Evolutionary conservation across 164 flowering plant species (phyloP).

Genomic region (Umbellularia californica): DNA sequence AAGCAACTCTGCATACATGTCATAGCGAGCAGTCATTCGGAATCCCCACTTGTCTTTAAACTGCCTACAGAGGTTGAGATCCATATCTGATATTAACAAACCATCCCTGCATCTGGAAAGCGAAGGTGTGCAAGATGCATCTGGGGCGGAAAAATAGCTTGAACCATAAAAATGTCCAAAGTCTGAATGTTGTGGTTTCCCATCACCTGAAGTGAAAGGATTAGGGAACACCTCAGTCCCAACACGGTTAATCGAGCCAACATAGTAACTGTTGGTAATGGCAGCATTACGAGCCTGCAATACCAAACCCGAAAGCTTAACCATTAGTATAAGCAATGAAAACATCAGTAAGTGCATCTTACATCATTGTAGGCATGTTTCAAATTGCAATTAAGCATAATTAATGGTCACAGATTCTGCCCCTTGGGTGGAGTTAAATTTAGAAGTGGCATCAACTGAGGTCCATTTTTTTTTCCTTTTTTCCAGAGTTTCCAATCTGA

Average conservation of each 20-base stretch:
- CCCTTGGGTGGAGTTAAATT: neutral
- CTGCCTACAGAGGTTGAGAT: conserved; percentile 93
- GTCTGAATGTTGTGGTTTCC: conserved; percentile 84
- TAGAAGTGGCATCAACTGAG: neutral
- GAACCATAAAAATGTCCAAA: conserved; percentile 98
- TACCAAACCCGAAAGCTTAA: neutral
- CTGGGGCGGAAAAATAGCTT: conserved; percentile 89
- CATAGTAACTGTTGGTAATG: conserved; percentile 87
- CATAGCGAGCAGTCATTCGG: conserved; percentile 93
- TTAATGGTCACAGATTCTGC: neutral
- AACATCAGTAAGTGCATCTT: neutral
- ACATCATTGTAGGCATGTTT: neutral
- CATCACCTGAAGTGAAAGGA: conserved; percentile 96
- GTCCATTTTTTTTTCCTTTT: neutral
- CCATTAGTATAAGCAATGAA: neutral
- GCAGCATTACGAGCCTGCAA: conserved; percentile 95
- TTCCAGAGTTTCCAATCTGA: neutral
- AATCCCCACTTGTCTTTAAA: conserved; percentile 97
- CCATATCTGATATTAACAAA: conserved; percentile 82
- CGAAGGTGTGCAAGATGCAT: conserved; percentile 91
- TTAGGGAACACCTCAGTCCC: conserved; percentile 91
- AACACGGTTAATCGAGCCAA: conserved; percentile 91
- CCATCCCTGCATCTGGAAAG: conserved; percentile 80
- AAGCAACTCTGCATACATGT: conserved; percentile 62
- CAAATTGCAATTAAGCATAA: neutral